Conservation (phyloP, 768 basidiomycete species). For the Gyrodon lividus region DNA sequence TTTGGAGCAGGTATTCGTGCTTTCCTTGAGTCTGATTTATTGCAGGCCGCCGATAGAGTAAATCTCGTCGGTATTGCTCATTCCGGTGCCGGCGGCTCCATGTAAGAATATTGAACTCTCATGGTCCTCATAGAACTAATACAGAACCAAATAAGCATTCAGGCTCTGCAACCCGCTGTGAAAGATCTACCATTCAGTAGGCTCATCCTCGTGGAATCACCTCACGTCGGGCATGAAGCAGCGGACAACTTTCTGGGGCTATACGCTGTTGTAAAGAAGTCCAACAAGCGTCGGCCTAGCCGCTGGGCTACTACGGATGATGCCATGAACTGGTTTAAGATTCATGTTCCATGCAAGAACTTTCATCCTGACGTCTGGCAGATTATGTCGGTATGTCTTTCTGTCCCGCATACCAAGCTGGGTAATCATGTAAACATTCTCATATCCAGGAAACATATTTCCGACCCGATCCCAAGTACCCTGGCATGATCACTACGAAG, state of each 20-base stretch:
- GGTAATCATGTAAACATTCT: neutral
- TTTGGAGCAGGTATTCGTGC: slow-evolving; percentile 12
- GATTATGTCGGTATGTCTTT: neutral
- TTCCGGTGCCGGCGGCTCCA: slow-evolving; percentile 13
- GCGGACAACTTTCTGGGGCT: neutral
- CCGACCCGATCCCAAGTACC: slow-evolving; percentile 7
- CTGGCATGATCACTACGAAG: slow-evolving; percentile 17
- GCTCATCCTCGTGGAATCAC: neutral
- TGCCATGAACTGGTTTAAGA: neutral
- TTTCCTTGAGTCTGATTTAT: slow-evolving; percentile 12
- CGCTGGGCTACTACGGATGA: neutral
- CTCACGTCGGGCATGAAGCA: neutral
- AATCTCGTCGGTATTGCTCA: slow-evolving; percentile 15
- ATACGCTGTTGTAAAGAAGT: neutral
- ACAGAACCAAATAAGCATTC: neutral
- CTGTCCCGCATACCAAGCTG: neutral
- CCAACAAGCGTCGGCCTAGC: neutral
- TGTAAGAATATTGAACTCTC: slow-evolving; percentile 3
- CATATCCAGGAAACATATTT: neutral
- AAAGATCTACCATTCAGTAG: neutral
- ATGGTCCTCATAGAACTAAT: neutral
- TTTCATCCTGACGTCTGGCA: neutral
- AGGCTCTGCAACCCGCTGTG: neutral
- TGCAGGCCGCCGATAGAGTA: slow-evolving; percentile 5
- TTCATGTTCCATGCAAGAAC: neutral